These are phyloP conservation scores for Seiridium unicorne DNA, from an alignment of 2,329 filamentous ascomycete genomes.

Conservation along the genomic window DNA sequence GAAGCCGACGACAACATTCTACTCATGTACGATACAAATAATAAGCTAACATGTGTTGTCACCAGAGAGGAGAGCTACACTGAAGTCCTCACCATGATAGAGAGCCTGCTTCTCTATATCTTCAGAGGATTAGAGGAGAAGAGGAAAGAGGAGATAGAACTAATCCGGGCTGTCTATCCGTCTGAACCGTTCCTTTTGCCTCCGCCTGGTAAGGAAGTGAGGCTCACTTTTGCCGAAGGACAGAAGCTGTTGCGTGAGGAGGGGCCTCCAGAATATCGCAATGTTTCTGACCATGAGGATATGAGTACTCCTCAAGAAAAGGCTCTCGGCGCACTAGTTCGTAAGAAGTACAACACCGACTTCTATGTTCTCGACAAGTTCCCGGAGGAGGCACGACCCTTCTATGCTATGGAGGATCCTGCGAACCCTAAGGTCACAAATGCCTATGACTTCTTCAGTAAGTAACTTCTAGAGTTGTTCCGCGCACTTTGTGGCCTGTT, in stretches of 20 bases:
- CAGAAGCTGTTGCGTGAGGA: conserved; percentile 76
- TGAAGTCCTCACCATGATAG: conserved; percentile 71
- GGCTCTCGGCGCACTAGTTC: conserved; percentile 82
- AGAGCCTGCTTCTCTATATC: conserved; percentile 74
- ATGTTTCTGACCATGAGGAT: conserved; percentile 75
- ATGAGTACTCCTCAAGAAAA: conserved; percentile 81
- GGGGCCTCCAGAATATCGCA: conserved; percentile 62
- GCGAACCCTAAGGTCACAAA: conserved; percentile 55
- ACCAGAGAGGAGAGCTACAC: conserved; percentile 62
- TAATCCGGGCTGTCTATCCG: conserved; percentile 71
- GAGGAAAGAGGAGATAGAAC: conserved; percentile 70
- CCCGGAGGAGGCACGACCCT: conserved; percentile 82
- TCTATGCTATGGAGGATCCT: conserved; percentile 76
- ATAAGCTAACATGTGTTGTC: too few relatives aligned
- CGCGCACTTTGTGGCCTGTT: neutral
- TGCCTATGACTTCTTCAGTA: conserved; percentile 76
- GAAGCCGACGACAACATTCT: too few relatives aligned
- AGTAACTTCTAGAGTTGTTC: conserved; percentile 42
- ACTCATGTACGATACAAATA: too few relatives aligned
- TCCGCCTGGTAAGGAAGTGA: conserved; percentile 69
- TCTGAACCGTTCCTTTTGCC: conserved; percentile 77
- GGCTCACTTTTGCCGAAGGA: conserved; percentile 75
- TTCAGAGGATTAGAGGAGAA: conserved; percentile 70
- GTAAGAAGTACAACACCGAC: conserved; percentile 87
- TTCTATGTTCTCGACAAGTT: conserved; percentile 98